A percentile compares a stretch with the other conserved stretches of the same genome.
phyloP scores from a whole-genome alignment of 768 basidiomycete genomes.

The Asterophora lycoperdoides region DNA sequence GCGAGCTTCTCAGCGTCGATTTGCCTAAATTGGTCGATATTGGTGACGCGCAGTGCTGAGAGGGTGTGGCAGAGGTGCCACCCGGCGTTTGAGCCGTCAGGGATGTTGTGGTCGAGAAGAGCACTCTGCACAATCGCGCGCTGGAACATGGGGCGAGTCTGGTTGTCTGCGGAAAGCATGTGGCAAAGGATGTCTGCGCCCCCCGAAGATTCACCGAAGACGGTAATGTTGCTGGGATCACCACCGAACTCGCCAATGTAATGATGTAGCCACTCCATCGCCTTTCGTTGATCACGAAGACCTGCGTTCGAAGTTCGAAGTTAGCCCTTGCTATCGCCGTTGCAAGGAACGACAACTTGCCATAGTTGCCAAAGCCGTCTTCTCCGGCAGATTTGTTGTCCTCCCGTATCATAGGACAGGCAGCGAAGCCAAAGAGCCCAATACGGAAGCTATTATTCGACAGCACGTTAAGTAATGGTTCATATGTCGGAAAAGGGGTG shows the following conservation, averaged over 20 bases:
- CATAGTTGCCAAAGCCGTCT: constrained; percentile 75
- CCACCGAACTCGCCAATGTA: constrained; percentile 65
- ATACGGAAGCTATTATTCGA: constrained; percentile 58
- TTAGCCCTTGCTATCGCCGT: constrained; percentile 3
- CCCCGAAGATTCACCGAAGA: constrained; percentile 49
- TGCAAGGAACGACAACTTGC: constrained; percentile 30
- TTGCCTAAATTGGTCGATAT: constrained; percentile 59
- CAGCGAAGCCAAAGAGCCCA: constrained; percentile 75
- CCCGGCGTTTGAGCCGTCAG: constrained; percentile 55
- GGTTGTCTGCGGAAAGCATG: constrained; percentile 61
- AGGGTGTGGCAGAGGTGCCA: constrained; percentile 65
- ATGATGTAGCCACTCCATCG: constrained; percentile 59
- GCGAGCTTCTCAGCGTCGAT: constrained; percentile 55
- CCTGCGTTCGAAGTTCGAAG: constrained; percentile 30
- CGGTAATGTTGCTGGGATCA: constrained; percentile 53
- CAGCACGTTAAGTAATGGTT: constrained; percentile 1
- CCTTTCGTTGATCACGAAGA: constrained; percentile 59
- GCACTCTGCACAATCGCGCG: constrained; percentile 77
- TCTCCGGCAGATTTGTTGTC: constrained; percentile 65
- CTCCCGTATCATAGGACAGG: constrained; percentile 56
- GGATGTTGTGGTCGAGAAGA: constrained; percentile 57
- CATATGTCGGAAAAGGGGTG: background rate
- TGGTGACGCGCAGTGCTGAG: constrained; percentile 48
- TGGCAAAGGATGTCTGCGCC: constrained; percentile 59
- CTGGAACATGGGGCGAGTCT: constrained; percentile 56